Evolutionary conservation across 495 filamentous ascomycete species (phyloP).

Genomic region (Xylaria acuta): DNA sequence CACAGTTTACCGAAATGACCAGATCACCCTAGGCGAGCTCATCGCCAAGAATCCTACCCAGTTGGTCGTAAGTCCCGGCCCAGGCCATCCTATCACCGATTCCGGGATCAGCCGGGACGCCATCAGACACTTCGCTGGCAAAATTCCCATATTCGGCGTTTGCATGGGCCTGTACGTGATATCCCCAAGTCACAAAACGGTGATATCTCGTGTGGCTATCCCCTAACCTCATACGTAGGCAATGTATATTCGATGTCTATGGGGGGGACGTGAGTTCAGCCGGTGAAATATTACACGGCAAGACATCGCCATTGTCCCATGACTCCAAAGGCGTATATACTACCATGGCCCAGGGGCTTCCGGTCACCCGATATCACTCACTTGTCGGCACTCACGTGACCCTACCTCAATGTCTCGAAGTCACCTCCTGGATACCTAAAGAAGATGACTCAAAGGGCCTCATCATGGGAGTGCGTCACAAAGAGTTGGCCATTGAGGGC

Average conservation of each 20-base stretch:
- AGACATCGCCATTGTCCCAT: conserved; percentile 89
- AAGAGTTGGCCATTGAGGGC: conserved; percentile 85
- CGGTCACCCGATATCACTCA: conserved; percentile 95
- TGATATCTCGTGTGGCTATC: background rate
- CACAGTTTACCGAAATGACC: conserved; percentile 89
- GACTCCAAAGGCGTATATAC: conserved; percentile 88
- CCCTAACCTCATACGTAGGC: conserved; percentile 49
- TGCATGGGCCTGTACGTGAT: conserved; percentile 90
- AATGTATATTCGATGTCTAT: conserved; percentile 93
- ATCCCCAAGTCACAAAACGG: background rate
- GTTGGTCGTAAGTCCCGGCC: conserved; percentile 92
- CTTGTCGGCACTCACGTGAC: conserved; percentile 91
- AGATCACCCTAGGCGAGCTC: conserved; percentile 83
- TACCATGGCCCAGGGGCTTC: conserved; percentile 74
- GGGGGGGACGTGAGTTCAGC: conserved; percentile 91
- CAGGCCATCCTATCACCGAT: conserved; percentile 88
- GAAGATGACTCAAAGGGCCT: conserved; percentile 70
- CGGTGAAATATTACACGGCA: conserved; percentile 95
- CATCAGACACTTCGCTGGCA: conserved; percentile 91
- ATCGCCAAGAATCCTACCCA: conserved; percentile 86
- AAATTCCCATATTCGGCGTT: conserved; percentile 94
- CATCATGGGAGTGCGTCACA: conserved; percentile 97
- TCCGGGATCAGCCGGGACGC: conserved; percentile 91
- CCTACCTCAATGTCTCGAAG: conserved; percentile 84
- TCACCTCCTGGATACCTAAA: conserved; percentile 86